Conservation (phyloP, 2,329 filamentous ascomycete genomes). For the Ceratocystis variospora region DNA sequence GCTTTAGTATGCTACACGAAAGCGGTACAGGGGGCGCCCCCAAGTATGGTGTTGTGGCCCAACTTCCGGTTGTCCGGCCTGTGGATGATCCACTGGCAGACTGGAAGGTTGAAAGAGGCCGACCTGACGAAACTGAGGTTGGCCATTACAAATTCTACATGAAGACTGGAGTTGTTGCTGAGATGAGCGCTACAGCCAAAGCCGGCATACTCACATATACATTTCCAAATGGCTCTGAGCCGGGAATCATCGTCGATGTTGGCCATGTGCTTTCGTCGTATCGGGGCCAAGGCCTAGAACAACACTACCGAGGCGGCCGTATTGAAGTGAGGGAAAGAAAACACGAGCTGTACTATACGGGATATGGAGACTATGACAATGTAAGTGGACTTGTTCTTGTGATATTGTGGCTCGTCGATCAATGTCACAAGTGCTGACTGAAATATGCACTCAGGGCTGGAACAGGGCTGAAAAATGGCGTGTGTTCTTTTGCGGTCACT, state of each 20-base stretch:
- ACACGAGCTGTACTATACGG: slow-evolving; percentile 34
- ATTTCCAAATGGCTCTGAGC: slow-evolving; percentile 34
- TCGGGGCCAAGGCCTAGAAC: slow-evolving; percentile 45
- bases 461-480: slow-evolving; percentile 49
- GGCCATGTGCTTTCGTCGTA: slow-evolving; percentile 53
- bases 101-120: slow-evolving; percentile 40
- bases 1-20: slow-evolving; percentile 52
- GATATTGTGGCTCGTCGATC: background rate
- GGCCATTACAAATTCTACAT: slow-evolving; percentile 48
- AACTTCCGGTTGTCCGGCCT: slow-evolving; percentile 40
- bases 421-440: background rate
- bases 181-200: slow-evolving; percentile 42
- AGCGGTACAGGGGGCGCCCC: slow-evolving; percentile 54
- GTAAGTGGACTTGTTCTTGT: slow-evolving; percentile 25
- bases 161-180: slow-evolving; percentile 40
- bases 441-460: slow-evolving; percentile 36
- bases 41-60: slow-evolving; percentile 53
- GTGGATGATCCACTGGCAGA: slow-evolving; percentile 42
- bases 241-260: slow-evolving; percentile 47
- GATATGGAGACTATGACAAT: slow-evolving; percentile 49
- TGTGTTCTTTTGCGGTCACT: slow-evolving; percentile 50
- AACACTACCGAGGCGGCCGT: slow-evolving; percentile 47
- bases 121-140: slow-evolving; percentile 38
- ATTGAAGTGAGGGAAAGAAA: slow-evolving; percentile 37
- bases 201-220: slow-evolving; percentile 48